These are phyloP conservation scores for Liquidambar formosana DNA, from an alignment of 164 flowering plant genomes.

Conservation along the genomic window DNA sequence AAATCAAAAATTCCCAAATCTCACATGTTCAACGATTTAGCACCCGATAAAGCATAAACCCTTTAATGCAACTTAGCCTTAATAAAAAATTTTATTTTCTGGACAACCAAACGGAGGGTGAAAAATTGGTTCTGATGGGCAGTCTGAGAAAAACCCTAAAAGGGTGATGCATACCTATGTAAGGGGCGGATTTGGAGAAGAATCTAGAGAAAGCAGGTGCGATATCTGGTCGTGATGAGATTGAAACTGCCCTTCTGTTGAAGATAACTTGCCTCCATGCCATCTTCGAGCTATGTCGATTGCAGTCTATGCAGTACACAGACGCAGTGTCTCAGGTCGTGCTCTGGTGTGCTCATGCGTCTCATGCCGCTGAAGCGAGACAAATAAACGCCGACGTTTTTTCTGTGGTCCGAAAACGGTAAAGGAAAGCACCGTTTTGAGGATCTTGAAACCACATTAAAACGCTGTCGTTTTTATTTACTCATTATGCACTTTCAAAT, in stretches of 20 bases:
- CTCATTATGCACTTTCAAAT: too few relatives aligned
- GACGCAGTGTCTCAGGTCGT: too few relatives aligned
- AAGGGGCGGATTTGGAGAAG: constrained; percentile 29
- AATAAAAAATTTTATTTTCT: background rate
- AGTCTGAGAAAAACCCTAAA: background rate
- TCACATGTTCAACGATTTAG: background rate
- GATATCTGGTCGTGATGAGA: background rate
- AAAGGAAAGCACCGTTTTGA: too few relatives aligned
- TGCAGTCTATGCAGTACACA: too few relatives aligned
- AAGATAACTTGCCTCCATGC: constrained; percentile 3
- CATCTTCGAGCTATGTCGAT: too few relatives aligned
- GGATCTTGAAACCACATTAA: too few relatives aligned
- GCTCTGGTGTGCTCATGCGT: too few relatives aligned
- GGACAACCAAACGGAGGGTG: background rate
- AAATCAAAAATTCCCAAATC: background rate
- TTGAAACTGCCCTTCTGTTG: constrained; percentile 4
- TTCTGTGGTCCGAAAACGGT: too few relatives aligned
- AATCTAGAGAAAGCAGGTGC: constrained; percentile 21
- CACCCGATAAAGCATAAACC: background rate
- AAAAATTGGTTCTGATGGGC: background rate
- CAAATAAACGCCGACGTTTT: too few relatives aligned
- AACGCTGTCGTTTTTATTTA: too few relatives aligned
- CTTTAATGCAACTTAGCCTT: background rate
- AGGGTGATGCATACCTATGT: constrained; percentile 9
- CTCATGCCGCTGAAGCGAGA: too few relatives aligned